Evolutionary conservation across 805 yeast genomes (phyloP).

Genomic region (Pichia membranifaciens): DNA sequence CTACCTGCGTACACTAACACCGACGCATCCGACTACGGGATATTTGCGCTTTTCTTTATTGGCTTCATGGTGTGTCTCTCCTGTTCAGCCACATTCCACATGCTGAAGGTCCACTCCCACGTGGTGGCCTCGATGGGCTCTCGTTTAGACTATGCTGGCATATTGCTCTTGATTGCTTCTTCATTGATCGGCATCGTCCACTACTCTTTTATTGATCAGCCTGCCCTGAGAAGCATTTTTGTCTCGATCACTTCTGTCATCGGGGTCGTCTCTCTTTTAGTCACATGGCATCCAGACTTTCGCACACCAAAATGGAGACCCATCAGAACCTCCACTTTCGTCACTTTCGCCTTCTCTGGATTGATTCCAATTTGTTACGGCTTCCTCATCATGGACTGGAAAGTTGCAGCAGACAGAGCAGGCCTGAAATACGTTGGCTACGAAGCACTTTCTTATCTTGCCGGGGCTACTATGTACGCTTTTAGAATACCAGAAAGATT

Average conservation of each 20-base stretch:
- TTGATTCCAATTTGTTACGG: conserved; percentile 63
- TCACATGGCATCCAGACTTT: conserved; percentile 63
- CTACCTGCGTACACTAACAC: conserved; percentile 25
- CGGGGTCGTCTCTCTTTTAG: conserved; percentile 55
- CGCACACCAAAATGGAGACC: conserved; percentile 70
- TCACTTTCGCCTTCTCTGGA: conserved; percentile 75
- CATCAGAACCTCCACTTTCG: conserved; percentile 70
- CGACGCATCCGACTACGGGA: conserved; percentile 32
- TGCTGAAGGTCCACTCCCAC: conserved; percentile 45
- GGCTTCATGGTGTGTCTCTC: conserved; percentile 43
- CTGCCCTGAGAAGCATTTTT: conserved; percentile 33
- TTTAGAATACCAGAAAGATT: conserved; percentile 70
- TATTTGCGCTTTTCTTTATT: conserved; percentile 38
- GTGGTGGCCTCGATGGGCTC: conserved; percentile 40
- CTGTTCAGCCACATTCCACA: conserved; percentile 47
- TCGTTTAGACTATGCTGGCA: conserved; percentile 51
- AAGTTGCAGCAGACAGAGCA: conserved; percentile 43
- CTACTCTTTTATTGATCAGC: conserved; percentile 41
- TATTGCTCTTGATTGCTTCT: conserved; percentile 43
- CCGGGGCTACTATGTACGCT: conserved; percentile 79
- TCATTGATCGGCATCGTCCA: conserved; percentile 37
- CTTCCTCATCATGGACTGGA: conserved; percentile 40
- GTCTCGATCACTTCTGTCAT: conserved; percentile 42
- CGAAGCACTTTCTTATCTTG: conserved; percentile 71
- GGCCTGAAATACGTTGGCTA: conserved; percentile 55